These are phyloP conservation scores for Zoysia japonica DNA, from an alignment of 176 grass and related monocot genomes.

Conservation along the genomic window DNA sequence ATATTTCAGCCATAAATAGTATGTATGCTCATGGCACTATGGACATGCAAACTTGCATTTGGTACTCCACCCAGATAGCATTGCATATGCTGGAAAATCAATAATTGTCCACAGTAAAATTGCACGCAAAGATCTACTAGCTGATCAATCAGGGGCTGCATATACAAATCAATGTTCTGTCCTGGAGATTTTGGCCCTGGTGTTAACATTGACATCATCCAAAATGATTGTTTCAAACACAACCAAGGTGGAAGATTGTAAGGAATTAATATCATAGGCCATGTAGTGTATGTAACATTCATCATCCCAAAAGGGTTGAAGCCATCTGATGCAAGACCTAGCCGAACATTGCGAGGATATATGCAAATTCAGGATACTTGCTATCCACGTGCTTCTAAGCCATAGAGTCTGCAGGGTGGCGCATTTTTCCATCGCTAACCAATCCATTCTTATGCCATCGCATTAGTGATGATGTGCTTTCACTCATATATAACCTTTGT, in stretches of 20 bases:
- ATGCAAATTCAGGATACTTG: background rate
- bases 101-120: background rate
- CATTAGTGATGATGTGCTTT: background rate
- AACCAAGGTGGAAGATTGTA: conserved; percentile 1
- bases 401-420: background rate
- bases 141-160: conserved; percentile 1
- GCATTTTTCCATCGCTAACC: background rate
- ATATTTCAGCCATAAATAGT: conserved; percentile 1
- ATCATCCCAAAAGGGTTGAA: conserved; percentile 11
- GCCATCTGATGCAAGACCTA: background rate
- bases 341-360: background rate
- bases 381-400: background rate
- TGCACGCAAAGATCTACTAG: background rate
- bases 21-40: background rate
- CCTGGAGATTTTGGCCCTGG: background rate
- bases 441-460: background rate
- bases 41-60: conserved; percentile 11
- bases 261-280: background rate
- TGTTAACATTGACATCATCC: conserved; percentile 15
- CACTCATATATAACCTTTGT: background rate
- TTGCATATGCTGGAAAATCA: background rate
- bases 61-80: conserved; percentile 8
- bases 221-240: background rate
- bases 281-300: background rate
- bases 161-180: background rate